Evolutionary conservation across 78 protist species (phyloP).

Genomic region (Dictyostelium purpureum): DNA sequence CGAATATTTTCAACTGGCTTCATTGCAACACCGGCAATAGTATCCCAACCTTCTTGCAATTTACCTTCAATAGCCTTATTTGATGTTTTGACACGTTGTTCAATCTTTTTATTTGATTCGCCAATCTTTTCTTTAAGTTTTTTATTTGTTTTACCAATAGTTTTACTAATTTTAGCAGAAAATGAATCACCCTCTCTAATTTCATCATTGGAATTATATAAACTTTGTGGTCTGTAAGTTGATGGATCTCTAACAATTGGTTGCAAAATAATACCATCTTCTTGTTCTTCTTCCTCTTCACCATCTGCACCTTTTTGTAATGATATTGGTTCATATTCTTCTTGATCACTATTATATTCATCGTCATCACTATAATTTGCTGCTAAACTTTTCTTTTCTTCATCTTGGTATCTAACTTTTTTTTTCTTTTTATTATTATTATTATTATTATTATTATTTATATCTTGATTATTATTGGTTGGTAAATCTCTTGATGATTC

Average conservation of each 20-base stretch:
- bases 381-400: not conserved
- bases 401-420: slow-evolving; percentile 4
- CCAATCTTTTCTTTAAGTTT: not conserved
- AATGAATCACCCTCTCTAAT: slow-evolving; percentile 48
- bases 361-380: not conserved
- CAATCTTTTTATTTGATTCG: slow-evolving; percentile 23
- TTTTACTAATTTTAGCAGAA: slow-evolving; percentile 6
- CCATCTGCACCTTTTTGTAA: not conserved
- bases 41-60: not conserved
- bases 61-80: slow-evolving; percentile 31
- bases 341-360: not conserved
- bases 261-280: slow-evolving; percentile 22
- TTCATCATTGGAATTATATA: slow-evolving; percentile 19
- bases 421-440: not conserved
- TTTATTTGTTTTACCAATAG: slow-evolving; percentile 10
- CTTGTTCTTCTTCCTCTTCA: not conserved
- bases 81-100: slow-evolving; percentile 16
- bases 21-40: not conserved
- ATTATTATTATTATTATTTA: not conserved
- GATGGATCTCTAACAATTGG: slow-evolving; percentile 56
- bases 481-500: no score
- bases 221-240: not conserved
- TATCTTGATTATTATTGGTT: not conserved
- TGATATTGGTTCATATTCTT: not conserved
- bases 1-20: slow-evolving; percentile 41